Percentiles rank a stretch among this genome's conserved stretches.
Evolutionary conservation across 805 yeast genomes (phyloP).

Genomic region (Wickerhamiella parazyma): DNA sequence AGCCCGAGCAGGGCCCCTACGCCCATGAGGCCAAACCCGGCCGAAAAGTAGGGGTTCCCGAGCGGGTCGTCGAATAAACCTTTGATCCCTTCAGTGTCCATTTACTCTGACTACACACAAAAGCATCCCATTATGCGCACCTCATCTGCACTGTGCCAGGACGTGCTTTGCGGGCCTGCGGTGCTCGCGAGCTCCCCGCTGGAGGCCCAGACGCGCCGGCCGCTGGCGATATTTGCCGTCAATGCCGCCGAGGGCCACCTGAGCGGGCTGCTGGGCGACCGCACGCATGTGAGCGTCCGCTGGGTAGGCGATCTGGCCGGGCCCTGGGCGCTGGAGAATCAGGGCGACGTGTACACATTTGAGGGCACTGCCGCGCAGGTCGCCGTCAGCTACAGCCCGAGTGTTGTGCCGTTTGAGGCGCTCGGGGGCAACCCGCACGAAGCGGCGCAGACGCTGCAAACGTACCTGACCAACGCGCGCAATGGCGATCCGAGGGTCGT

Average conservation of each 20-base stretch:
- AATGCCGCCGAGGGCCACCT: not conserved
- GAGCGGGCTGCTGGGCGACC: not conserved
- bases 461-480: not conserved
- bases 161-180: not conserved
- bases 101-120: no score
- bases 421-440: not conserved
- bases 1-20: constrained; percentile 81
- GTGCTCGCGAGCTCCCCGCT: not conserved
- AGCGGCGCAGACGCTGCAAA: not conserved
- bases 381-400: not conserved
- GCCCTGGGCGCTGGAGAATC: not conserved
- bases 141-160: constrained; percentile 6
- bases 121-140: no score
- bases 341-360: not conserved
- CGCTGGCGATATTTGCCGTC: not conserved
- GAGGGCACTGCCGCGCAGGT: not conserved
- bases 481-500: not conserved
- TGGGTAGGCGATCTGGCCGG: not conserved
- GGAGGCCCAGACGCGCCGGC: not conserved
- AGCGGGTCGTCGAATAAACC: not conserved
- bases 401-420: not conserved
- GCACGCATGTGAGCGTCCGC: not conserved
- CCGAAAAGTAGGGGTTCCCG: constrained; percentile 90
- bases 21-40: constrained; percentile 95
- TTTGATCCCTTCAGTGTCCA: not conserved